Base-by-base conservation (phyloP, 345 rosid species). In the Eucalyptus globulus region DNA sequence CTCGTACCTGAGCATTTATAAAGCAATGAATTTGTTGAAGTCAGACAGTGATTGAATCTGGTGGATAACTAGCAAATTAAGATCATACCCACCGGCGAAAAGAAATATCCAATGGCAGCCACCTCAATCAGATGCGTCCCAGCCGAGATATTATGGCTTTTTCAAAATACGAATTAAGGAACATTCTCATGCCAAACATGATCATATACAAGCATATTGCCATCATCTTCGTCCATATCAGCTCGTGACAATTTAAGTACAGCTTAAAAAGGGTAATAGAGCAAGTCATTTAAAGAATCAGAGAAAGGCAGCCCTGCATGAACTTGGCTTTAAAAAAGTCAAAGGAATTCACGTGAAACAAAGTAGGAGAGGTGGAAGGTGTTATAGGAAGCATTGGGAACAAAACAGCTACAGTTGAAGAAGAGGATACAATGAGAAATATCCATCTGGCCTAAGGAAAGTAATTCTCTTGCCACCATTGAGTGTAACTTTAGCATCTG, bases 81-180 rank as follows among this genome's bases (percentile, higher is more conserved):
- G 87, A 88, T 87, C 80, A 89, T 87, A 81, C 97, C 89, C 89
- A 98, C 99, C 37, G 99, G 99, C 87, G 99, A 98, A 91, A 97
- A 98, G 96, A 96, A 95, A 94, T 95, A 95, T 90, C 98, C 99
- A 7, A 94, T 69, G 34, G 97, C 97, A 90, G 93, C 93, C 87
- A 98, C 99, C 95, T 98, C 99, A 91, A 98, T 96, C 88, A 98
- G 92, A 94, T 98, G 99, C 87, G 99, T 96, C 92, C 99, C 99
- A 7, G 99, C 98, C 67, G 96, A 93, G 88, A 97, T 95, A 86
- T 95, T 94, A 90, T 95, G 95, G 92, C 99, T 97, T 91, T 89
- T 96, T 91, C 87, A n/a, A 90, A 90, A 86, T 89, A 49, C 53
- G 43, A 88, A 93, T 96, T 90, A 97, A 95, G 97, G 95, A 93